A percentile compares a stretch with the other conserved stretches of the same genome.
Evolutionary conservation across 1,139 yeast genomes (phyloP).

Genomic region (Sugiyamaella japonica): DNA sequence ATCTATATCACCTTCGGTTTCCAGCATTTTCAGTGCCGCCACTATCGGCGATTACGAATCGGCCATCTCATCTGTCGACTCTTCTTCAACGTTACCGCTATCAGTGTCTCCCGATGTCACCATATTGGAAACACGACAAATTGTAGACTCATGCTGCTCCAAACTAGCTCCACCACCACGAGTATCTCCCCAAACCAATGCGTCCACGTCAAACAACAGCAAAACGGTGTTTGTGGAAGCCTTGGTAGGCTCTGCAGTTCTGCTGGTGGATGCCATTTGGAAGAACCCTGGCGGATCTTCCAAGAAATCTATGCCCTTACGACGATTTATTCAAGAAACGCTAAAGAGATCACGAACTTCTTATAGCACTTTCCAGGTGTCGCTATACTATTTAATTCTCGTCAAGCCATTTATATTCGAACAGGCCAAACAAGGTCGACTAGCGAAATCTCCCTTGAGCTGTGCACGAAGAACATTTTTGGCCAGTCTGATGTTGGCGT

Average conservation of each 20-base stretch:
- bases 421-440: slow-evolving; percentile 15
- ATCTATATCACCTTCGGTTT: not conserved
- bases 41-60: slow-evolving; percentile 12
- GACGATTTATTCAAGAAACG: slow-evolving; percentile 59
- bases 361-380: slow-evolving; percentile 62
- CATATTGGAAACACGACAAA: not conserved
- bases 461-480: slow-evolving; percentile 70
- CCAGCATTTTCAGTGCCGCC: slow-evolving; percentile 14
- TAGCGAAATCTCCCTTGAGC: slow-evolving; percentile 24
- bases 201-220: slow-evolving; percentile 14
- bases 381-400: slow-evolving; percentile 61
- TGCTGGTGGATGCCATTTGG: slow-evolving; percentile 43
- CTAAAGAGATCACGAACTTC: slow-evolving; percentile 69
- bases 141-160: not conserved
- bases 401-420: slow-evolving; percentile 38
- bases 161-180: not conserved
- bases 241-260: slow-evolving; percentile 41
- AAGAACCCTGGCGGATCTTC: slow-evolving; percentile 25
- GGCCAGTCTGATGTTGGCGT: slow-evolving; percentile 64
- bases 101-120: not conserved
- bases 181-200: not conserved
- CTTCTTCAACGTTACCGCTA: slow-evolving; percentile 6
- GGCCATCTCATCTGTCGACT: slow-evolving; percentile 5
- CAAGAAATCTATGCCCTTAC: slow-evolving; percentile 37
- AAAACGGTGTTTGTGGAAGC: slow-evolving; percentile 36